Evolutionary conservation across 1,139 yeast genomes (phyloP).

Genomic region (Martiniozyma asiatica): DNA sequence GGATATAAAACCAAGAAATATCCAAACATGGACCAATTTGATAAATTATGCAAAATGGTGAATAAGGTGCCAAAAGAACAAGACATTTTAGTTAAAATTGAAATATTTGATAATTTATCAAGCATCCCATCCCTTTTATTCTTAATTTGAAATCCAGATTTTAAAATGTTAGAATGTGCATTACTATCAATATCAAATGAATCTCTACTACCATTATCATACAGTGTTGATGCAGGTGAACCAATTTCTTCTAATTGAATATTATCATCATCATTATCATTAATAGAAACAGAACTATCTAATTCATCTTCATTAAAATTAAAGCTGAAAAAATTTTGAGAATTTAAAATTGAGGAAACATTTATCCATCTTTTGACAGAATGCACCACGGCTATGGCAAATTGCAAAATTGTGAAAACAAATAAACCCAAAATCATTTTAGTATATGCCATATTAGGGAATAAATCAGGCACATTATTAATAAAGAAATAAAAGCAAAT

Average conservation of each 20-base stretch:
- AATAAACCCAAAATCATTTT: constrained; percentile 53
- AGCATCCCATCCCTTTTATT: constrained; percentile 23
- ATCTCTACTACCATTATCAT: constrained; percentile 22
- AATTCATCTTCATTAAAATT: constrained; percentile 1
- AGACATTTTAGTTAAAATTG: constrained; percentile 24
- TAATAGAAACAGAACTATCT: too few relatives aligned
- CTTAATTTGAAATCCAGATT: constrained; percentile 3
- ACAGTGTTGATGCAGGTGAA: constrained; percentile 32
- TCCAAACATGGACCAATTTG: constrained; percentile 58
- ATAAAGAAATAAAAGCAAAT: constrained; percentile 50
- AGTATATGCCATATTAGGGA: constrained; percentile 66
- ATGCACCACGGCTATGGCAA: constrained; percentile 36
- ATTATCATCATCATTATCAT: constrained; percentile 10
- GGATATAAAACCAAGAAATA: constrained; percentile 49
- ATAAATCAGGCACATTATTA: constrained; percentile 50
- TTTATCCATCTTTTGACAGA: constrained; percentile 32
- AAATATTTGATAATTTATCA: constrained; percentile 21
- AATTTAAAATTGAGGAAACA: constrained; percentile 12
- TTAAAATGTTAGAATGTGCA: not conserved
- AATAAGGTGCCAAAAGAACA: constrained; percentile 28
- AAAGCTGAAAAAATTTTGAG: not conserved
- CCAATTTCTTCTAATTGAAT: constrained; percentile 11
- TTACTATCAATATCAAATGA: constrained; percentile 3
- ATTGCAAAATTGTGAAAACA: constrained; percentile 41
- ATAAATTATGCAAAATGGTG: constrained; percentile 32